phyloP scores from a whole-genome alignment of 805 yeast genomes.

The Wickerhamiella brachini region DNA sequence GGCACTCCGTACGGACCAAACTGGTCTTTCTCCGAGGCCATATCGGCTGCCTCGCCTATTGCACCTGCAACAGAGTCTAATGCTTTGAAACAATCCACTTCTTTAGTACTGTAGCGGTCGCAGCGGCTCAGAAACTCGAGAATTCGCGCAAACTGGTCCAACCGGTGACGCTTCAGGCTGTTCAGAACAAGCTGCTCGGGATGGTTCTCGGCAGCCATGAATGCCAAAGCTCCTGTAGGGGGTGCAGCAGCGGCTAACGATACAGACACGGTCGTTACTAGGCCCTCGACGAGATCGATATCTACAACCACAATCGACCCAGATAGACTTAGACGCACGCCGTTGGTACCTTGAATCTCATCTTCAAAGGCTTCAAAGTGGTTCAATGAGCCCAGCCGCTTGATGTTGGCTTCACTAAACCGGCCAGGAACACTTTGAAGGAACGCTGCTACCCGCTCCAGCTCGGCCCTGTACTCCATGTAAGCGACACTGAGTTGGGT shows the following conservation, averaged over 20 bases:
- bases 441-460: slow-evolving; percentile 15
- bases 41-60: slow-evolving; percentile 5
- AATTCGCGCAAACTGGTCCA: slow-evolving; percentile 23
- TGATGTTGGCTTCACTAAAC: slow-evolving; percentile 24
- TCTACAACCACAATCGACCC: slow-evolving; percentile 28
- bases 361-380: slow-evolving; percentile 29
- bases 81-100: slow-evolving; percentile 24
- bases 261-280: slow-evolving; percentile 17
- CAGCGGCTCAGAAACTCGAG: slow-evolving; percentile 23
- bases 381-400: slow-evolving; percentile 21
- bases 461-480: slow-evolving; percentile 18
- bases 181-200: slow-evolving; percentile 19
- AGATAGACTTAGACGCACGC: slow-evolving; percentile 25
- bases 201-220: slow-evolving; percentile 16
- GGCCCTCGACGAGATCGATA: slow-evolving; percentile 16
- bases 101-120: slow-evolving; percentile 24
- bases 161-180: slow-evolving; percentile 21
- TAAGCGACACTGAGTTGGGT: background rate
- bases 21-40: background rate
- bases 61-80: slow-evolving; percentile 23
- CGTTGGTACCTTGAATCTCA: slow-evolving; percentile 6
- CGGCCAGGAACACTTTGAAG: slow-evolving; percentile 24
- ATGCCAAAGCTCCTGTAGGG: slow-evolving; percentile 14
- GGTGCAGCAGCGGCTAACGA: slow-evolving; percentile 19
- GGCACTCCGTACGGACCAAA: slow-evolving; percentile 20